These are phyloP conservation scores for Colletotrichum noveboracense DNA, from an alignment of 2,329 filamentous ascomycete species.

Conservation along the genomic window DNA sequence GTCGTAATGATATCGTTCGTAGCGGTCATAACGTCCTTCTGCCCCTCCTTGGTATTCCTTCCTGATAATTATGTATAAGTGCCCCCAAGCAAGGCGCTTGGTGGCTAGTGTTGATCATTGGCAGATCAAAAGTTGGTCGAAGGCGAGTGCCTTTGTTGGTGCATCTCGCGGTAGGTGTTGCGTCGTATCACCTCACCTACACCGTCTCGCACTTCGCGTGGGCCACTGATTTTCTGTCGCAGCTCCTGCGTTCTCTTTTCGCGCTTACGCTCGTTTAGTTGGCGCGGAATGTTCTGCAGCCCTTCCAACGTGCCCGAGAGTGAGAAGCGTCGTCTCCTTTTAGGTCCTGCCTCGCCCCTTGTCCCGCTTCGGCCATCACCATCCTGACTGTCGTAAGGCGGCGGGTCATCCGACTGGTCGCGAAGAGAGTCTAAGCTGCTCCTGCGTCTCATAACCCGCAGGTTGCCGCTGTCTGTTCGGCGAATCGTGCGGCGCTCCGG, in stretches of 20 bases:
- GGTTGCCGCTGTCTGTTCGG: conserved; percentile 63
- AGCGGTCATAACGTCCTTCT: neutral
- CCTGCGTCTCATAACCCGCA: conserved; percentile 62
- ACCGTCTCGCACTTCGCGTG: conserved; percentile 62
- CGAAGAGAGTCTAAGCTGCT: conserved; percentile 52
- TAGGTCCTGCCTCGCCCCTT: conserved; percentile 25
- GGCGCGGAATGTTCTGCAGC: conserved; percentile 57
- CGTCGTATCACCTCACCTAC: conserved; percentile 61
- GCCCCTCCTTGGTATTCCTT: neutral
- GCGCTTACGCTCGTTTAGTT: conserved; percentile 62
- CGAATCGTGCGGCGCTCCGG: conserved; percentile 63
- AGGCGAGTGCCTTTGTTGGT: conserved; percentile 7
- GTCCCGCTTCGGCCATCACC: conserved; percentile 26
- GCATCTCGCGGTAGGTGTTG: conserved; percentile 41
- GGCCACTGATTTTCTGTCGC: conserved; percentile 64
- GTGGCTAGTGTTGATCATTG: neutral
- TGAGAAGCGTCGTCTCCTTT: conserved; percentile 35
- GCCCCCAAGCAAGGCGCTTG: neutral
- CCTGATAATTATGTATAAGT: neutral
- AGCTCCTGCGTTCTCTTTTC: conserved; percentile 65
- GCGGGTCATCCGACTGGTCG: conserved; percentile 24
- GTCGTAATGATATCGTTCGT: conserved; percentile 16
- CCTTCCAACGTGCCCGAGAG: conserved; percentile 56
- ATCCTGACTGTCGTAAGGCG: conserved; percentile 36
- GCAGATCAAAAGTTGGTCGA: conserved; percentile 19